These are phyloP conservation scores for Rhizoctonia solani DNA, from an alignment of 1,284 basidiomycete genomes.

Conservation along the genomic window DNA sequence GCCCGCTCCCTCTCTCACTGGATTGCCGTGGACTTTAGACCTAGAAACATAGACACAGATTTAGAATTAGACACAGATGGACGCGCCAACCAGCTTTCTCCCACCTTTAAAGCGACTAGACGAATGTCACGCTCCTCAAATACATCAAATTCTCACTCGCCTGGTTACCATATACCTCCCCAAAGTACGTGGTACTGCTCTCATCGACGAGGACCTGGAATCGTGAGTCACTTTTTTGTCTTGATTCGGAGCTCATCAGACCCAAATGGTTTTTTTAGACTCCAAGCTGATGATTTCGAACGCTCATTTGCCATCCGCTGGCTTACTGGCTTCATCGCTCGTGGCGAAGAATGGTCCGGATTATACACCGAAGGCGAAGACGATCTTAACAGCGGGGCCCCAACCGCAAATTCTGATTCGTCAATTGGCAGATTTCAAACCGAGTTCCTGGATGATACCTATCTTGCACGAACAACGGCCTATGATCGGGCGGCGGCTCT, in stretches of 20 bases:
- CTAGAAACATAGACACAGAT: conserved; percentile 13
- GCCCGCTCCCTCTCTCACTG: conserved; percentile 1
- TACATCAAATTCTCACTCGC: conserved; percentile 40
- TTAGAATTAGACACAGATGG: conserved; percentile 36
- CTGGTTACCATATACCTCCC: conserved; percentile 47
- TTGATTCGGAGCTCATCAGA: too few relatives aligned
- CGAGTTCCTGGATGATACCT: not conserved
- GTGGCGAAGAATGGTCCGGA: conserved; percentile 57
- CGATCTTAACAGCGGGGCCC: conserved; percentile 42
- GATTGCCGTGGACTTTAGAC: too few relatives aligned
- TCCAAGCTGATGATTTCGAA: conserved; percentile 64
- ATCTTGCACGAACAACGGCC: conserved; percentile 47
- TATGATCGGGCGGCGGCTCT: conserved; percentile 67
- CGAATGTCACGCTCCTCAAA: conserved; percentile 40
- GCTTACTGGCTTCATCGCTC: conserved; percentile 66
- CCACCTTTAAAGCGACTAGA: conserved; percentile 39
- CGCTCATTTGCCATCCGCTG: conserved; percentile 65
- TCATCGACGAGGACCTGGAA: conserved; percentile 40
- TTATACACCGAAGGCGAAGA: conserved; percentile 43
- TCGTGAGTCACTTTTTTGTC: too few relatives aligned
- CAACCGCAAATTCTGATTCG: not conserved
- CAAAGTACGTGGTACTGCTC: conserved; percentile 45
- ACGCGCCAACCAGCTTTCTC: conserved; percentile 42
- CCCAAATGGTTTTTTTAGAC: not conserved
- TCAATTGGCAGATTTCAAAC: not conserved